Evolutionary conservation across 2,329 filamentous ascomycete species (phyloP), one percentile per base, ranked within the genome.

Genomic region (Pseudogymnoascus sp.): DNA sequence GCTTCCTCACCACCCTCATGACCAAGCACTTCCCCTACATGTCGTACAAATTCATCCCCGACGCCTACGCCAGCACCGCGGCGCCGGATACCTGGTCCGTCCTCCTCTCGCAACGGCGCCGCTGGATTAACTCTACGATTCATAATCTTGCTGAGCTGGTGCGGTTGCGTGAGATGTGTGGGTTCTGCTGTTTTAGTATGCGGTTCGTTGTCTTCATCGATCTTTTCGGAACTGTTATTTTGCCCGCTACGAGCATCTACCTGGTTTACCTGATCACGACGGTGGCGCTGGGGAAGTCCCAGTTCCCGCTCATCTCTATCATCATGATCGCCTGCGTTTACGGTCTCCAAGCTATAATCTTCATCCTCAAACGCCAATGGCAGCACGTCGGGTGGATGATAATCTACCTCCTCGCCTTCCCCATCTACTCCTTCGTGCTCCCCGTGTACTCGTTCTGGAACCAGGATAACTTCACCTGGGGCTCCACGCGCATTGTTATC

Each of bases 381-480:
- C 93, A 99, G 74, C 97, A 97, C 93, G 88, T 99, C 68, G 94
- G 93, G 36, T 99, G 94, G 94, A 97, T 99, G 92, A 81, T 99
- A 68, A 86, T 99, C 65, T 99, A 99, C 75, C 84, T 99, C 64
- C 66, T 94, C 31, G 93, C 94, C 61, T 89, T 96, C 65, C 93
- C 93, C 0, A 84, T 99, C 66, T 99, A 96, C 81, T 87, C 90
- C 45, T 91, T 96, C 66, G 92, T 84, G 63, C 82, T 99, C 48
- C 94, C 94, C 0, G 78, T 99, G 29, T 97, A 97, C 75, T 83
- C 93, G 59, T 99, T 99, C 83, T 99, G 94, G 94, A 85, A 97
- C 78, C 97, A 97, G 94, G 94, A 99, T 75, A 94, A 99, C 77
- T 99, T 99, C 84, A 90, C 89, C 70, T 99, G 94, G 94, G 94